Evolutionary conservation across 441 rosid species (phyloP), one percentile per base, ranked within the genome.

Genomic region (Isatis lusitanica): DNA sequence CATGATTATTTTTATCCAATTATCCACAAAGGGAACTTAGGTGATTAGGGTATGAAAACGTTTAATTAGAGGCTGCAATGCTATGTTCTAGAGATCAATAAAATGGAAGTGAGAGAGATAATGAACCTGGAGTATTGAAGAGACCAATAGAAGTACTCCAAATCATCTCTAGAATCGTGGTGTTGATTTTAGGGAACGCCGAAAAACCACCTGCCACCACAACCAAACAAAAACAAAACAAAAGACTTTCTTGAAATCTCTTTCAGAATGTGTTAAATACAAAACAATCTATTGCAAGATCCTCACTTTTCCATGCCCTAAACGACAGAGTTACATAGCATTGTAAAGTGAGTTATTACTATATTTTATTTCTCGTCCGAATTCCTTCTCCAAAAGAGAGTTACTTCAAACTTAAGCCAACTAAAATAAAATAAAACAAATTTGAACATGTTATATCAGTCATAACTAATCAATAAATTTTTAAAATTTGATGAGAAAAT

Each of bases 91-190:
- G 64, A 28, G 52, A 36, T 52, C 38, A 61, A 46, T 6, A 0
- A 4, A 13, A 16, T 11, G 60, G 4, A 35, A 36, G 39, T 10
- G 16, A 43, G 61, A 74, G 52, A 18, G 66, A 53, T 28, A 71
- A 64, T 57, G 61, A 17, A 89, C 97, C 88, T 94, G 53, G 97
- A 87, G 63, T 86, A 94, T 74, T 92, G 96, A 70, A 92, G 90
- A 71, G 97, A 90, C 98, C 97, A 94, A 64, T 94, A 87, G 71
- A 94, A 94, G 77, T 92, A 94, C 63, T 94, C 94, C 97, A 94
- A 50, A 94, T 92, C 91, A 92, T 94, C 93, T 94, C 97, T 4
- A 94, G 81, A 78, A 94, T 87, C 4, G 89, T 78, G 36, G 97
- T 84, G 82, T 93, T 92, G 55, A 94, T 90, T 82, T 92, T 97